Base-by-base conservation (phyloP, 1,139 yeast genomes). In the Scheffersomyces segobiensis region DNA sequence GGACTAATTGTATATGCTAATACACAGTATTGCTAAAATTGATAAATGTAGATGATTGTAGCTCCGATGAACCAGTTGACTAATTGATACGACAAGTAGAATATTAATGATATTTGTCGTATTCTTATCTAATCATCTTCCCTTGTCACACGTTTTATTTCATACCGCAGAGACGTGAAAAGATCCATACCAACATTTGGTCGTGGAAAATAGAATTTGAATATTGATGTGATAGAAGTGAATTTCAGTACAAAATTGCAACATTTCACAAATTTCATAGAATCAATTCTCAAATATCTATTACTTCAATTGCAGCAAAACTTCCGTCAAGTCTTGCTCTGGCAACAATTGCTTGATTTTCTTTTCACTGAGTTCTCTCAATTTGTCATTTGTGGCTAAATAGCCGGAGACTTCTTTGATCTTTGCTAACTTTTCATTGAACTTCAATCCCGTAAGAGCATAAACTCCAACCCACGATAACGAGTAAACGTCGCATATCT, bases 391-490 rank as follows among this genome's bases (percentile, higher is more conserved):
- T 22, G 71, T 68, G 17, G 61, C 59, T 55, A 74, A 64, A 57
- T 63, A 77, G 21, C 62, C 62, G 32, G 61, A 62, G 19, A 73
- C 72, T 42, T 70, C 74, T 55, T 69, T 67, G 20, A 61, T 48
- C 17, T 57, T 53, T 5, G 53, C 57, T 52, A 75, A 63, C 53
- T 69, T 72, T 5, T 67, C 65, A 57, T 66, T 65, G 55, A 76
- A 66, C 10, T 63, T 63, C 47, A 67, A 61, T 18, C 65, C 65
- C n/a, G 67, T 49, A 39, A 85, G 73, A 3, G 81, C 71, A 55
- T 79, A 80, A 3, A 92, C 76, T 0, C 97, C 96, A 57, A 87
- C 75, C 97, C 97, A 93, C 22, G 91, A 89, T 62, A 91, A 82
- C 19, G 84, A 73, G 70, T 85, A 89, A 52, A 79, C 78, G 51